phyloP scores from a whole-genome alignment of 2,329 filamentous ascomycete genomes.

The Aspergillus neotritici region DNA sequence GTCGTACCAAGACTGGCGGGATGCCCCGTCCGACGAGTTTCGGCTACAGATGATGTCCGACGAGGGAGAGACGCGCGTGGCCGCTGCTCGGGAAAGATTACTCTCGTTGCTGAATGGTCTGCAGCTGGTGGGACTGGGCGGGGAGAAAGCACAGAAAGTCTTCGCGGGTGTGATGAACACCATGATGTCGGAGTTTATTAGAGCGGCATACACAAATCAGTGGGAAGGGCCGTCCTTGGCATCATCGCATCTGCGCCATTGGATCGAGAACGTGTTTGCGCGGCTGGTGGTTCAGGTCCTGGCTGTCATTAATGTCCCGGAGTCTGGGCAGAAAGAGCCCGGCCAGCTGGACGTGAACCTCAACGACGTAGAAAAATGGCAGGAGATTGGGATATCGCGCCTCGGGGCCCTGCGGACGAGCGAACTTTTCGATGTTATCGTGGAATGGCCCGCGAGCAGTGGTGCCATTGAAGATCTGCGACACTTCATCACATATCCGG shows the following conservation, averaged over 20 bases:
- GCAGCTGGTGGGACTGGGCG: constrained; percentile 51
- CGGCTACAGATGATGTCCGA: constrained; percentile 31
- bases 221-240: constrained; percentile 50
- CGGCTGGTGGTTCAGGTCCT: constrained; percentile 48
- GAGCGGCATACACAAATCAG: constrained; percentile 51
- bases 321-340: constrained; percentile 16
- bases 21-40: constrained; percentile 24
- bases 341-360: constrained; percentile 31
- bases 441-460: constrained; percentile 54
- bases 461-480: constrained; percentile 59
- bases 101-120: constrained; percentile 42
- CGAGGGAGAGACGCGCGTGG: constrained; percentile 24
- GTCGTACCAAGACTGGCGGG: constrained; percentile 35
- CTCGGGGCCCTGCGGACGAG: constrained; percentile 52
- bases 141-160: constrained; percentile 50
- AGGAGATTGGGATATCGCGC: constrained; percentile 50
- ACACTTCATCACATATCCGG: constrained; percentile 49
- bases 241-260: constrained; percentile 47
- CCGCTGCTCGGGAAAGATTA: constrained; percentile 29
- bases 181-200: constrained; percentile 52
- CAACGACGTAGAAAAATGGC: constrained; percentile 48
- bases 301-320: constrained; percentile 31
- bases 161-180: constrained; percentile 56
- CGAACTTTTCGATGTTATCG: constrained; percentile 58
- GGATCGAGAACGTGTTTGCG: constrained; percentile 52